Evolutionary conservation across 1,284 basidiomycete species (phyloP), one percentile per base, ranked within the genome.

Genomic region (Limonomyces culmigenus): DNA sequence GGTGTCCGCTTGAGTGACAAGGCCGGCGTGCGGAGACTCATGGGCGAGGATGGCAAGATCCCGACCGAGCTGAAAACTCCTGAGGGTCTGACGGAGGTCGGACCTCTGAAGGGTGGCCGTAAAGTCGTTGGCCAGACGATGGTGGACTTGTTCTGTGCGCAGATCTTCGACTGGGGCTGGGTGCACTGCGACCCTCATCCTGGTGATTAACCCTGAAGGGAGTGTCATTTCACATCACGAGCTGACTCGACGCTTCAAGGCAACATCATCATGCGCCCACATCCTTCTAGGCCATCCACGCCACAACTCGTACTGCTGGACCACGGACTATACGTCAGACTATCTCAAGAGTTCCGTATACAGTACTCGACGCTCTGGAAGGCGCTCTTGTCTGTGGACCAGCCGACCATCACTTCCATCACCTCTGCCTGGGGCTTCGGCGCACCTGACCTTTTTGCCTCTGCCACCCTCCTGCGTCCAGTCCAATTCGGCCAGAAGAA

Each of bases 111-210:
- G 43, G 78, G 77, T 4, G 77, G 76, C 5, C 57, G 73, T 12
- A 62, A 68, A 39, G 65, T 71, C 29, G 60, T 80, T 39, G 80
- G 86, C 76, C 65, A 78, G 38, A 74, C 74, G 13, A 85, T 86
- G 69, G 72, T 84, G 17, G 81, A 85, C 38, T 65, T 89, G 2
- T 85, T 85, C 58, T 72, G 73, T 19, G 76, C 77, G 0, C 78
- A 84, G 62, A 87, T 88, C 49, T 93, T 92, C 52, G 70, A 69
- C 41, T 92, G 80, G 79, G 87, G 87, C 4, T 89, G 77, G 65
- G 73, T 87, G 1, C 77, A 83, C 52, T 79, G 74, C 44, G 78
- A 86, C 41, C 83, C 76, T 0, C 77, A 71, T 45, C 69, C 70
- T 0, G 87, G 23, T 27, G 23, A 8, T 8, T 27, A 27, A 8